Percentiles rank a stretch among this genome's conserved stretches.
Conservation (phyloP, 495 filamentous ascomycete species). For the Aspergillus kassunensis region DNA sequence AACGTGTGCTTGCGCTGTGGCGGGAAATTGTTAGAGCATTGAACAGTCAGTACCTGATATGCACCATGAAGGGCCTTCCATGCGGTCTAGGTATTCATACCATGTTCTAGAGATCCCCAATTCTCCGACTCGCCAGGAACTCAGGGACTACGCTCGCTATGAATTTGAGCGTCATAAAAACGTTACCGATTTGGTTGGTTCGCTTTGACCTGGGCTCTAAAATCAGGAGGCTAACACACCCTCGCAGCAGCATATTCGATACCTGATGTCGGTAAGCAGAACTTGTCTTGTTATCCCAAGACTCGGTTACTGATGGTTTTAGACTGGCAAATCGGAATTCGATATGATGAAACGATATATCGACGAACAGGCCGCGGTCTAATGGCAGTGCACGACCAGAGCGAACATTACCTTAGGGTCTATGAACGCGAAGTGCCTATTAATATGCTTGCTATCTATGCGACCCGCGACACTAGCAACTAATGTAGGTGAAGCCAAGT, state of each 20-base stretch:
- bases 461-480: too few relatives aligned
- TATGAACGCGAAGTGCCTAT: too few relatives aligned
- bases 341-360: slow-evolving; percentile 56
- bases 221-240: slow-evolving; percentile 13
- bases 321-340: slow-evolving; percentile 58
- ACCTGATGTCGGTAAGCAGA: slow-evolving; percentile 49
- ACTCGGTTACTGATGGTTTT: slow-evolving; percentile 9
- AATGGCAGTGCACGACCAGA: not conserved
- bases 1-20: slow-evolving; percentile 37
- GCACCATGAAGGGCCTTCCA: not conserved
- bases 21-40: slow-evolving; percentile 37
- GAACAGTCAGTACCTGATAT: slow-evolving; percentile 27
- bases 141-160: slow-evolving; percentile 63
- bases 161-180: slow-evolving; percentile 72
- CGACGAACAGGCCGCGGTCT: slow-evolving; percentile 40
- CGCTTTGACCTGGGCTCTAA: not conserved
- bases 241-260: slow-evolving; percentile 51
- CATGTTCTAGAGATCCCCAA: slow-evolving; percentile 34
- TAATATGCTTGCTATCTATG: too few relatives aligned
- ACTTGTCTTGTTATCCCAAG: not conserved
- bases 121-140: slow-evolving; percentile 56
- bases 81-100: not conserved
- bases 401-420: too few relatives aligned
- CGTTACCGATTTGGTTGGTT: slow-evolving; percentile 65
- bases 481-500: too few relatives aligned